Percentiles rank a stretch among this genome's conserved stretches.
These are phyloP conservation scores for Grammothele lineata DNA, from an alignment of 768 basidiomycete species.

Conservation along the genomic window DNA sequence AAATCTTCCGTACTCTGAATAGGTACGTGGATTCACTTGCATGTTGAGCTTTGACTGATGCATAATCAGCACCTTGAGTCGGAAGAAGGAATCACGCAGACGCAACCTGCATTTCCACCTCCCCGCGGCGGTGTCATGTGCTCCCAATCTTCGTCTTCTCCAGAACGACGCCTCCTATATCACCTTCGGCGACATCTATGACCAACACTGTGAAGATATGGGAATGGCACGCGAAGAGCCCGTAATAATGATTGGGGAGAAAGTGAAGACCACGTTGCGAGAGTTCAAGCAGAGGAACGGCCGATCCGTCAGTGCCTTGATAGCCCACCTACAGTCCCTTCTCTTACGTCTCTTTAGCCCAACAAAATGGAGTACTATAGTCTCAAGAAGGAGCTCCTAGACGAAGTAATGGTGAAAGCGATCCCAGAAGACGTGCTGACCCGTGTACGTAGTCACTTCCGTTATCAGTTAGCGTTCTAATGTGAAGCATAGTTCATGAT, in stretches of 20 bases:
- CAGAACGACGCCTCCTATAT: slow-evolving; percentile 92
- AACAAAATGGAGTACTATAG: slow-evolving; percentile 62
- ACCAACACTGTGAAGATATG: slow-evolving; percentile 73
- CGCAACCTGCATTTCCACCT: slow-evolving; percentile 90
- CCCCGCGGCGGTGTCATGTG: slow-evolving; percentile 81
- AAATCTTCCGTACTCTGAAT: slow-evolving; percentile 93
- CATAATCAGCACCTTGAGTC: slow-evolving; percentile 70
- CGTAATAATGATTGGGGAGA: slow-evolving; percentile 79
- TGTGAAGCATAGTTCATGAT: slow-evolving; percentile 72
- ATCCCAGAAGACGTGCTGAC: slow-evolving; percentile 85
- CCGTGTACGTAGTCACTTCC: slow-evolving; percentile 49
- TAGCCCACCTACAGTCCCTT: not conserved
- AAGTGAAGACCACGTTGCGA: slow-evolving; percentile 64
- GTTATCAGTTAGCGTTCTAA: not conserved
- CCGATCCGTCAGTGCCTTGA: slow-evolving; percentile 4
- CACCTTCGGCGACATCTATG: slow-evolving; percentile 90
- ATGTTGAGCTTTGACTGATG: too few species aligned
- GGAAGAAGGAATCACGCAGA: slow-evolving; percentile 91
- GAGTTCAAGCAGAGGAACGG: slow-evolving; percentile 46
- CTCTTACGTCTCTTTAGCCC: slow-evolving; percentile 29
- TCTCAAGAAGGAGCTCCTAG: slow-evolving; percentile 79
- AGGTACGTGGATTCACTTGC: too few species aligned
- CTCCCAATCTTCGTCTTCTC: slow-evolving; percentile 77
- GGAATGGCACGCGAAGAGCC: slow-evolving; percentile 87
- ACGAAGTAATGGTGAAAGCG: slow-evolving; percentile 84